Conservation (phyloP, 257 asterid species). For the Przewalskia tangutica region DNA sequence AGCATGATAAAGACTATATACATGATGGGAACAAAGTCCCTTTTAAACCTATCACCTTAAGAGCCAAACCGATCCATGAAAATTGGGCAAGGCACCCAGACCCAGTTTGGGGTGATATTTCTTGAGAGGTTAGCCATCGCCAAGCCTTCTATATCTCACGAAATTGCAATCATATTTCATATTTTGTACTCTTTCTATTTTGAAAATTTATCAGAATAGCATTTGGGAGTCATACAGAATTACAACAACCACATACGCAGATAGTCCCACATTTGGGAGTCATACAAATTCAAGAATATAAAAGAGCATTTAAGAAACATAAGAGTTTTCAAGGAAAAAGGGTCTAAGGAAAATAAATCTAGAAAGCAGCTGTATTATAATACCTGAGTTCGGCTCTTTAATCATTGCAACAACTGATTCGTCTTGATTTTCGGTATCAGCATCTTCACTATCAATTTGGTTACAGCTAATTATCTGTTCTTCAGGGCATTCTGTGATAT, state of each 20-base stretch:
- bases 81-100: not conserved
- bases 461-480: slow-evolving; percentile 4
- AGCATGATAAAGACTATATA: not conserved
- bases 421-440: slow-evolving; percentile 10
- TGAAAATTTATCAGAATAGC: not conserved
- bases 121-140: not conserved
- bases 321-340: not conserved
- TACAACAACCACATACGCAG: no score
- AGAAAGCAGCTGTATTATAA: not conserved
- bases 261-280: not conserved
- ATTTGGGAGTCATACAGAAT: not conserved
- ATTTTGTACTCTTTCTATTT: not conserved
- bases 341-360: not conserved
- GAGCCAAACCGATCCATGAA: not conserved
- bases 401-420: slow-evolving; percentile 14
- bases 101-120: not conserved
- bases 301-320: not conserved
- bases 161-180: not conserved
- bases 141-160: not conserved
- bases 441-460: slow-evolving; percentile 13
- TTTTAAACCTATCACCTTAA: not conserved
- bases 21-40: not conserved
- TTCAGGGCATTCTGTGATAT: slow-evolving; percentile 2
- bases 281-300: not conserved
- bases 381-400: slow-evolving; percentile 11